A percentile compares a stretch with the other conserved stretches of the same genome.
These are phyloP conservation scores for Saccharomyces hybrid DNA, from an alignment of 1,139 yeast species.

Conservation along the genomic window DNA sequence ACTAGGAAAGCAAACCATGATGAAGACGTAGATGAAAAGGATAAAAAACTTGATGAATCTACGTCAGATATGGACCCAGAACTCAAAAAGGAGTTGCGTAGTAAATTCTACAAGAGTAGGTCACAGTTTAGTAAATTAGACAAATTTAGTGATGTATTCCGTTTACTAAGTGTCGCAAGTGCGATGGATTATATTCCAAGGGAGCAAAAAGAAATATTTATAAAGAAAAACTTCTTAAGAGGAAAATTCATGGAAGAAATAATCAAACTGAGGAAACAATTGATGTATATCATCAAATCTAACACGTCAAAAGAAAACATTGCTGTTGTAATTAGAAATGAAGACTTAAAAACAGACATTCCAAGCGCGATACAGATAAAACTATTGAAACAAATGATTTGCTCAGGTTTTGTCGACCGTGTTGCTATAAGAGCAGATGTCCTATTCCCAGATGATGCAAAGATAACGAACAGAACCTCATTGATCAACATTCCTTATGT, in stretches of 20 bases:
- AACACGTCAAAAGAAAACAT: constrained; percentile 53
- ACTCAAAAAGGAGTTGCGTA: constrained; percentile 39
- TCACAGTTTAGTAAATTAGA: constrained; percentile 62
- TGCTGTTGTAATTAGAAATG: constrained; percentile 43
- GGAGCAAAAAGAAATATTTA: constrained; percentile 42
- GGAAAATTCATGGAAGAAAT: constrained; percentile 80
- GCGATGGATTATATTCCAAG: constrained; percentile 72
- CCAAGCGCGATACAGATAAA: constrained; percentile 66
- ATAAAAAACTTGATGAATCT: constrained; percentile 10
- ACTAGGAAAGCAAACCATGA: constrained; percentile 20
- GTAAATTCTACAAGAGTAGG: constrained; percentile 49
- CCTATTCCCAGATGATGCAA: constrained; percentile 54
- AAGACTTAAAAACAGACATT: constrained; percentile 52
- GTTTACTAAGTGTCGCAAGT: constrained; percentile 74
- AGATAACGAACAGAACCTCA: constrained; percentile 49
- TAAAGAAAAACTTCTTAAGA: constrained; percentile 52
- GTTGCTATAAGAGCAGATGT: constrained; percentile 76
- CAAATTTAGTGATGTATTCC: constrained; percentile 64
- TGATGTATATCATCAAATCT: constrained; percentile 63
- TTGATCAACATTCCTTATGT: constrained; percentile 66
- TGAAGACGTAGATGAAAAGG: constrained; percentile 19
- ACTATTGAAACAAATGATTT: constrained; percentile 82
- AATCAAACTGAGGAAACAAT: constrained; percentile 67
- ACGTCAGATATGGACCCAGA: constrained; percentile 34
- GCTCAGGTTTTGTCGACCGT: constrained; percentile 90